A percentile compares a stretch with the other conserved stretches of the same genome.
Evolutionary conservation across 352 stramenopile genomes (phyloP).

Genomic region (Phytophthora ohioensis): DNA sequence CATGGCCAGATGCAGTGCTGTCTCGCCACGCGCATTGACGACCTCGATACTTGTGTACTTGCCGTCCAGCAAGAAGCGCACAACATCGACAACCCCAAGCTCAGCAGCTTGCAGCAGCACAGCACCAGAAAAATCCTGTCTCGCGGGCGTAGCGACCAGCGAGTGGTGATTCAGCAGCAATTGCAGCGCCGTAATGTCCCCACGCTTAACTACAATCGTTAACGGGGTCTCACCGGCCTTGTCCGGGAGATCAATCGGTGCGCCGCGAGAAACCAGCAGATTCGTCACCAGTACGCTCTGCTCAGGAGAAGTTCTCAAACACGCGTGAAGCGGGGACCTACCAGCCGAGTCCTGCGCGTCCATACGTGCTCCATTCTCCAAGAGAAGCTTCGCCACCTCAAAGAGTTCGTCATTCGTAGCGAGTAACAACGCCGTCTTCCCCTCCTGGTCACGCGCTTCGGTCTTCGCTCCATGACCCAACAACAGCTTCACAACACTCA

Average conservation of each 20-base stretch:
- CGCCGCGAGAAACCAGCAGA: slow-evolving; percentile 36
- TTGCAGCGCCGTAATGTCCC: slow-evolving; percentile 35
- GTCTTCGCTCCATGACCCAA: slow-evolving; percentile 36
- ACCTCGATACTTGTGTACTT: slow-evolving; percentile 40
- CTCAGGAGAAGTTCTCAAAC: slow-evolving; percentile 26
- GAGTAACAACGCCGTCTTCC: slow-evolving; percentile 44
- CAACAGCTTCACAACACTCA: slow-evolving; percentile 41
- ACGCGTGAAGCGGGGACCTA: slow-evolving; percentile 35
- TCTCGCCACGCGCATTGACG: slow-evolving; percentile 42
- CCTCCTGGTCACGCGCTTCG: slow-evolving; percentile 36
- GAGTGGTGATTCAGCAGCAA: slow-evolving; percentile 44
- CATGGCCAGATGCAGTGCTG: slow-evolving; percentile 44
- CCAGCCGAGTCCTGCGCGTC: slow-evolving; percentile 36
- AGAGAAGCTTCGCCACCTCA: slow-evolving; percentile 37
- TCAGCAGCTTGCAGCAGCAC: slow-evolving; percentile 41
- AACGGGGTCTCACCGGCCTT: slow-evolving; percentile 34
- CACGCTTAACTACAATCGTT: slow-evolving; percentile 33
- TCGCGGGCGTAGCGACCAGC: slow-evolving; percentile 27
- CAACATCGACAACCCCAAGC: slow-evolving; percentile 33
- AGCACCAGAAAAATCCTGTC: slow-evolving; percentile 34
- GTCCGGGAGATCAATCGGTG: slow-evolving; percentile 37
- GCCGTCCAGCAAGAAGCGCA: slow-evolving; percentile 36
- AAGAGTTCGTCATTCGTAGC: slow-evolving; percentile 48
- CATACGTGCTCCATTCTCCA: slow-evolving; percentile 37
- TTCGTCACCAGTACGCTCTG: slow-evolving; percentile 43